Evolutionary conservation across 1,284 basidiomycete genomes (phyloP).

Genomic region (Lentinula novae-zelandiae): DNA sequence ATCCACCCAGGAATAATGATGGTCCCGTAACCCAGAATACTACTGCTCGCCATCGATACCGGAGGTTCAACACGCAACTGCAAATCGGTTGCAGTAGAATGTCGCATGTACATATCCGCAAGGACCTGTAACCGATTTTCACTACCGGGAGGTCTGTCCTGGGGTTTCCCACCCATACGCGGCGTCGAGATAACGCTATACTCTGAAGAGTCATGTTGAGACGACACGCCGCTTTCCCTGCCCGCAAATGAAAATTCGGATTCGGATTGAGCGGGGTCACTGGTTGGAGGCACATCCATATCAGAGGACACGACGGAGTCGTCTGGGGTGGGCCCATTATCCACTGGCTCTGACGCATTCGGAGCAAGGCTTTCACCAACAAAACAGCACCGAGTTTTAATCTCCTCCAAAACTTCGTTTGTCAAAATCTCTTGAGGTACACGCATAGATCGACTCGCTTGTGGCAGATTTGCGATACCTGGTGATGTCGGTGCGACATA

Average conservation of each 20-base stretch:
- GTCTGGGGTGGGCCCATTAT: slow-evolving; percentile 39
- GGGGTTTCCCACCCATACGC: slow-evolving; percentile 16
- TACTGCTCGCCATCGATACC: slow-evolving; percentile 57
- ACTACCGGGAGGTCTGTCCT: slow-evolving; percentile 26
- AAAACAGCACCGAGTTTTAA: slow-evolving; percentile 80
- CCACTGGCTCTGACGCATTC: slow-evolving; percentile 30
- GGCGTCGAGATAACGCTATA: slow-evolving; percentile 50
- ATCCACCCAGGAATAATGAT: slow-evolving; percentile 93
- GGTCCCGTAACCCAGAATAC: slow-evolving; percentile 59
- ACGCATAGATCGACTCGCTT: slow-evolving; percentile 56
- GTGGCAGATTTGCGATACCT: slow-evolving; percentile 56
- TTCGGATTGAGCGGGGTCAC: slow-evolving; percentile 56
- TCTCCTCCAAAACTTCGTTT: slow-evolving; percentile 73
- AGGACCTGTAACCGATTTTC: slow-evolving; percentile 62
- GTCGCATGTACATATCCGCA: slow-evolving; percentile 62
- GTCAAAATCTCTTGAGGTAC: slow-evolving; percentile 76
- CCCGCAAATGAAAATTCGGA: slow-evolving; percentile 60
- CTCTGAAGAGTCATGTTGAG: slow-evolving; percentile 47
- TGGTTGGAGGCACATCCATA: slow-evolving; percentile 49
- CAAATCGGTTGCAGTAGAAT: slow-evolving; percentile 73
- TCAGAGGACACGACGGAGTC: slow-evolving; percentile 38
- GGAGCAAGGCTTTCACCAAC: slow-evolving; percentile 57
- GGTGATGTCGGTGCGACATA: slow-evolving; percentile 75
- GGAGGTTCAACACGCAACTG: slow-evolving; percentile 65
- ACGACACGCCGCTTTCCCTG: slow-evolving; percentile 44